phyloP scores from a whole-genome alignment of 2,329 filamentous ascomycete genomes.

The Trichophyton mentagrophytes region DNA sequence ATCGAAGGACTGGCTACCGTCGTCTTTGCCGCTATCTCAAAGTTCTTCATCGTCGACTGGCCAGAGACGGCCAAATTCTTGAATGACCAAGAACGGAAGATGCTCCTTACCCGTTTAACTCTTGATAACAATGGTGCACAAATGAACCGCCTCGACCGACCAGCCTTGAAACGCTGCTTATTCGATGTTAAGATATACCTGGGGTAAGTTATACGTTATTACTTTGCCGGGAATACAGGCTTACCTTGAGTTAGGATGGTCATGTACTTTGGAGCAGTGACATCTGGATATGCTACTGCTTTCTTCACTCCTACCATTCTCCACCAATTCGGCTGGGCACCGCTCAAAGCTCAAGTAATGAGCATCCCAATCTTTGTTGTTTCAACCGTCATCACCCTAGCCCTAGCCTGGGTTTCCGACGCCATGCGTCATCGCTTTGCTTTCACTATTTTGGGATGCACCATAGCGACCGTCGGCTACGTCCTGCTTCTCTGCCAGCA shows the following conservation, averaged over 20 bases:
- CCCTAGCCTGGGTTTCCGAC: conserved; percentile 40
- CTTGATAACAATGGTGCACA: conserved; percentile 33
- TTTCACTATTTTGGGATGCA: conserved; percentile 41
- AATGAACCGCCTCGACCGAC: conserved; percentile 43
- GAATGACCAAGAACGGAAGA: conserved; percentile 32
- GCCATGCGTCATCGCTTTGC: conserved; percentile 39
- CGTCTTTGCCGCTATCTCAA: conserved; percentile 36
- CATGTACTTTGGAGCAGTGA: conserved; percentile 51
- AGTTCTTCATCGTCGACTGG: conserved; percentile 38
- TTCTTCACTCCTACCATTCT: conserved; percentile 35
- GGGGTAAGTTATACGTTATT: conserved; percentile 4
- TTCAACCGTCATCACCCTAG: conserved; percentile 47
- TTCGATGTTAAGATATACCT: conserved; percentile 30
- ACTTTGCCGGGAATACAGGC: not conserved
- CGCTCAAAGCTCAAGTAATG: conserved; percentile 39
- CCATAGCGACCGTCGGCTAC: conserved; percentile 43
- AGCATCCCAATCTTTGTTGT: conserved; percentile 47
- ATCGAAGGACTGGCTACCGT: conserved; percentile 39
- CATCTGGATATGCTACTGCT: conserved; percentile 34
- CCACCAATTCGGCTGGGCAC: conserved; percentile 42
- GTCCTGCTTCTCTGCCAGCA: conserved; percentile 41
- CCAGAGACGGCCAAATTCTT: conserved; percentile 36
- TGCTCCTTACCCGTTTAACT: conserved; percentile 32
- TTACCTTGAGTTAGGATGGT: conserved; percentile 31
- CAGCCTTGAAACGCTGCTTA: conserved; percentile 36